Percentiles rank a stretch among this genome's conserved stretches.
These are phyloP conservation scores for Backusella luteola DNA, from an alignment of 192 early-diverging fungal species.

Conservation along the genomic window DNA sequence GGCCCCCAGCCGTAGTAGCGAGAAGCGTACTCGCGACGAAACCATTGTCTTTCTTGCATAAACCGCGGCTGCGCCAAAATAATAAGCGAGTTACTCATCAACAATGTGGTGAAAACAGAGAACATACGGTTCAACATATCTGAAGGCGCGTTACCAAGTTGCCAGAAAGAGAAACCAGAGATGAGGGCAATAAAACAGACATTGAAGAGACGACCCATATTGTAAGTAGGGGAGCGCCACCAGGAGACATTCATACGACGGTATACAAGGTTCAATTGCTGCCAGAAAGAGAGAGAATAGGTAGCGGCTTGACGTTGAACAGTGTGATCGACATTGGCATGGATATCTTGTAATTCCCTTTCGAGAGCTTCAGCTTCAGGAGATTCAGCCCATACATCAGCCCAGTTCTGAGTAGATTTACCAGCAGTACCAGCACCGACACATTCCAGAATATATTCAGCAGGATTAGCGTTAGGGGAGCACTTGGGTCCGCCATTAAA, in stretches of 20 bases:
- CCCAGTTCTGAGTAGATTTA: conserved; percentile 60
- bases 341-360: conserved; percentile 56
- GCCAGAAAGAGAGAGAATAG: conserved; percentile 27
- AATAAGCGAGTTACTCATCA: conserved; percentile 56
- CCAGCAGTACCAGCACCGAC: conserved; percentile 50
- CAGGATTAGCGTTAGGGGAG: conserved; percentile 69
- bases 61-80: conserved; percentile 65
- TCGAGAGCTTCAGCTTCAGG: conserved; percentile 41
- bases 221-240: conserved; percentile 72
- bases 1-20: conserved; percentile 65
- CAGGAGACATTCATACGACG: conserved; percentile 63
- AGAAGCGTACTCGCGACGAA: conserved; percentile 57
- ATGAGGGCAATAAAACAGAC: conserved; percentile 55
- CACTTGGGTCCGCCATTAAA: conserved; percentile 66
- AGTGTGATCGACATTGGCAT: background rate
- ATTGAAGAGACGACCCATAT: conserved; percentile 57
- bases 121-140: conserved; percentile 62
- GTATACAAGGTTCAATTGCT: conserved; percentile 56
- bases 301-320: conserved; percentile 11
- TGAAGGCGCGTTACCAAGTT: conserved; percentile 47
- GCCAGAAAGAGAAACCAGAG: conserved; percentile 67
- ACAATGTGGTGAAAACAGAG: conserved; percentile 32
- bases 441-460: conserved; percentile 84
- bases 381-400: conserved; percentile 68
- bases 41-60: conserved; percentile 56